Base-by-base conservation (phyloP, 305 asterid species). In the Plantago lanceolata region DNA sequence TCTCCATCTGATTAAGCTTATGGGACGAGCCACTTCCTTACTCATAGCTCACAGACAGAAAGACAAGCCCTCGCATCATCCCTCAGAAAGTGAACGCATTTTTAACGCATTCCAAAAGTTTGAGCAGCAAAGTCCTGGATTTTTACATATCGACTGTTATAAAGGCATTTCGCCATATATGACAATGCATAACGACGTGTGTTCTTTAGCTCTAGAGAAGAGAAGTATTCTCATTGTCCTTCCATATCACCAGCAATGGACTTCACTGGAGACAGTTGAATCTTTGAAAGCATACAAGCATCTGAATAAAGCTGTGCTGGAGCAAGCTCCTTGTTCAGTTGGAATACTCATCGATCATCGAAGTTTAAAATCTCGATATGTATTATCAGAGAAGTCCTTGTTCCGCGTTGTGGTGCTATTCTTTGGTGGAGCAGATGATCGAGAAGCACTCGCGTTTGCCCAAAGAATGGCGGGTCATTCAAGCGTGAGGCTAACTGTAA, bases 381-480 rank as follows among this genome's bases (percentile, higher is more conserved):
- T 31, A 16, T 14, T 66, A 45, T 60, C 76, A 28, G 71, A 71
- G 51, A 66, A 78, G 7, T 71, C 81, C 0, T 48, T 55, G 8
- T 71, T 71, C 63, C 64, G 62, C 17, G 76, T 79, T 13, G 76
- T 72, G 12, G 84, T 75, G 26, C 81, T 85, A n/a, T 85, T 85
- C 69, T 76, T 85, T 20, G 89, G 89, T 1, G 93, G 89, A 0
- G 78, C 82, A 11, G 93, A 82, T 65, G 93, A 83, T 65, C 79
- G 89, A 18, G 93, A 85, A 67, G 85, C 93, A 6, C 66, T 83
- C 45, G 86, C 89, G n/a, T 85, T 77, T 43, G 89, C 76, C 6
- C 68, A 64, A 20, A 69, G 84, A 48, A 77, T 83, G 75, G 71
- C 83, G 0, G 80, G 72, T 50, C 79, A 69, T 67, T 24, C 79